Base-by-base conservation (phyloP, 2,329 filamentous ascomycete genomes). In the Cercospora nicotianae region DNA sequence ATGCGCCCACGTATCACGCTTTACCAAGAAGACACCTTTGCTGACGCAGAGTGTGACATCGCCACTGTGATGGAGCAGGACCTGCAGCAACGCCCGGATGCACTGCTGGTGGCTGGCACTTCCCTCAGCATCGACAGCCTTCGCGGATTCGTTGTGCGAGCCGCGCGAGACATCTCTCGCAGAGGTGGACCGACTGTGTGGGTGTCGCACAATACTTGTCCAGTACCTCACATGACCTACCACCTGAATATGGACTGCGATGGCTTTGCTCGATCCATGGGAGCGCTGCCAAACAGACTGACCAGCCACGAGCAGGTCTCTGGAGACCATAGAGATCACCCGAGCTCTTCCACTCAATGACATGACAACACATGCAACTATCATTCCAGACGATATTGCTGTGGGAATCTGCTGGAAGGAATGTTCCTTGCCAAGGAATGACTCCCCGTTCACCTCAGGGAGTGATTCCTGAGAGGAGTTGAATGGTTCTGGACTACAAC, bases 1-100 rank as follows among this genome's bases (percentile, higher is more conserved):
- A 62, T 62, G 39, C 60, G 60, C 33, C 60, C 13, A 62, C 60
- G 60, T 28, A 48, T 62, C 5, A 62, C 60, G 13, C 60, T 62
- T 31, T 62, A 62, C 13, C 3, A 62, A 51, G 60, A 62, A 51
- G 36, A 62, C 20, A 48, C 60, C 20, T 62, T 62, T 48, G 60
- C 23, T 48, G 23, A 62, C 20, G 60, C 7, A 48, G 60, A 62
- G 20, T 20, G 9, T 20, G 9, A 51, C 9, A 62, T 62, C 39
- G 60, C 20, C 6, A n/a, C 33, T 13, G 12, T 9, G 9, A 62
- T 62, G 13, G 23, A 62, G 6, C 60, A 62, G 39, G 60, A 62
- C 23, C 33, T 62, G 3, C 23, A 13, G 60, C 13, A 45, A 28
- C 60, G 20, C 39, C 60, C 60, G 20, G 42, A 48, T 48, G 20